Evolutionary conservation across 768 basidiomycete genomes (phyloP).

Genomic region (Clitopilus passeckerianus): DNA sequence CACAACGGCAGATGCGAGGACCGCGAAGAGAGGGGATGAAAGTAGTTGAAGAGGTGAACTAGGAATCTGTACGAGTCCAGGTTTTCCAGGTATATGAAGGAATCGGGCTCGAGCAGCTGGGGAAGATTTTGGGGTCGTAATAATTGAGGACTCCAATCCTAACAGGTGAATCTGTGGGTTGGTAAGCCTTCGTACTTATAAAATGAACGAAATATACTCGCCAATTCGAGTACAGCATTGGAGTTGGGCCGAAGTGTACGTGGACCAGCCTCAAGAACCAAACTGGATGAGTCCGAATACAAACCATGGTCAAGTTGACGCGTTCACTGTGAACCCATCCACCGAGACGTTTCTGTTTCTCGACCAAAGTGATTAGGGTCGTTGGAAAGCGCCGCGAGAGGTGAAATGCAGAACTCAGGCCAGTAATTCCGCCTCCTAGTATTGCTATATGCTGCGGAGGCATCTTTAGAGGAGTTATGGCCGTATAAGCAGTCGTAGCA

Average conservation of each 20-base stretch:
- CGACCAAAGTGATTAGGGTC: slow-evolving; percentile 61
- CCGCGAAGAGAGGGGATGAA: slow-evolving; percentile 30
- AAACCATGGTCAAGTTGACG: slow-evolving; percentile 30
- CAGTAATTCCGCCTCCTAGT: slow-evolving; percentile 78
- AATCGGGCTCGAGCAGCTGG: slow-evolving; percentile 77
- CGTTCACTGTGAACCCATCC: slow-evolving; percentile 81
- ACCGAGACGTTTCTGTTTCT: slow-evolving; percentile 59
- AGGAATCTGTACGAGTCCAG: slow-evolving; percentile 51
- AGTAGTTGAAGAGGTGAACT: slow-evolving; percentile 32
- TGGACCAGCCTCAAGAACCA: slow-evolving; percentile 79
- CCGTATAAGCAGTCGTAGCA: background rate
- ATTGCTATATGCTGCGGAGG: slow-evolving; percentile 46
- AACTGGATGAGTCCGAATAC: slow-evolving; percentile 17
- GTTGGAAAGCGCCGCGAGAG: slow-evolving; percentile 61
- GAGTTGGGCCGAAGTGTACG: slow-evolving; percentile 80
- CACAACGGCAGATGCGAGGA: slow-evolving; percentile 50
- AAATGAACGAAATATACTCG: slow-evolving; percentile 27
- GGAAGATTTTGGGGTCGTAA: slow-evolving; percentile 63
- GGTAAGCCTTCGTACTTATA: slow-evolving; percentile 1
- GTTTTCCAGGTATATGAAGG: slow-evolving; percentile 48
- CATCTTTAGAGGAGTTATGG: background rate
- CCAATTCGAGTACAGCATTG: slow-evolving; percentile 72
- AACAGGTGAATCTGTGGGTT: slow-evolving; percentile 71
- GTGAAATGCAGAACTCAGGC: slow-evolving; percentile 78
- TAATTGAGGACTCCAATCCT: slow-evolving; percentile 48